Percentiles rank a stretch among this genome's conserved stretches.
Evolutionary conservation across 75 land plant genomes (phyloP).

Genomic region (Sequoiadendron giganteum): DNA sequence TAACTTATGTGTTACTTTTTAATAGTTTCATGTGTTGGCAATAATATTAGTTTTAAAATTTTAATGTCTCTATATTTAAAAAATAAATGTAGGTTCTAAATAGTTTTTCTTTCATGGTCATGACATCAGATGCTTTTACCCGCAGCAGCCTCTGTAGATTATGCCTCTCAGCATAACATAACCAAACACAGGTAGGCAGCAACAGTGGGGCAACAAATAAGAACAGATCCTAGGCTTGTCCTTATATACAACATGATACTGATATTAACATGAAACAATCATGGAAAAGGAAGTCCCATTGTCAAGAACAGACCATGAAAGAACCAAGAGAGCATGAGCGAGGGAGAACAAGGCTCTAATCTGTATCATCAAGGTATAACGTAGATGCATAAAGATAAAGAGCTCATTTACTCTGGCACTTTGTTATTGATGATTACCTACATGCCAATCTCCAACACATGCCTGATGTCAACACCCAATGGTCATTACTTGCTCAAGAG

Average conservation of each 20-base stretch:
- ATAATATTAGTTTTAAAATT: too few relatives aligned
- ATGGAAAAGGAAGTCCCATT: neutral
- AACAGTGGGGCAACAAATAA: neutral
- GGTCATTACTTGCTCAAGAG: neutral
- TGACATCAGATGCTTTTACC: too few relatives aligned
- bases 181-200: too few relatives aligned
- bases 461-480: neutral
- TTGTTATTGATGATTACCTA: neutral
- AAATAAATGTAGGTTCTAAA: too few relatives aligned
- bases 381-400: neutral
- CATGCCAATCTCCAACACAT: neutral
- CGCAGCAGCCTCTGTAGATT: too few relatives aligned
- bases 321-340: neutral
- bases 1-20: too few relatives aligned
- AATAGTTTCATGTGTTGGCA: too few relatives aligned
- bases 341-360: neutral
- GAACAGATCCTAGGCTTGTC: neutral
- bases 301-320: neutral
- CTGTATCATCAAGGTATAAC: neutral
- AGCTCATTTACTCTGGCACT: neutral
- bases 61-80: too few relatives aligned
- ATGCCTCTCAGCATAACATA: too few relatives aligned
- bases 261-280: too few relatives aligned
- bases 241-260: neutral
- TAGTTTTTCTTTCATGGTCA: too few relatives aligned